A percentile compares a stretch with the other conserved stretches of the same genome.
Evolutionary conservation across 805 yeast genomes (phyloP).

Genomic region (Candida ficus): DNA sequence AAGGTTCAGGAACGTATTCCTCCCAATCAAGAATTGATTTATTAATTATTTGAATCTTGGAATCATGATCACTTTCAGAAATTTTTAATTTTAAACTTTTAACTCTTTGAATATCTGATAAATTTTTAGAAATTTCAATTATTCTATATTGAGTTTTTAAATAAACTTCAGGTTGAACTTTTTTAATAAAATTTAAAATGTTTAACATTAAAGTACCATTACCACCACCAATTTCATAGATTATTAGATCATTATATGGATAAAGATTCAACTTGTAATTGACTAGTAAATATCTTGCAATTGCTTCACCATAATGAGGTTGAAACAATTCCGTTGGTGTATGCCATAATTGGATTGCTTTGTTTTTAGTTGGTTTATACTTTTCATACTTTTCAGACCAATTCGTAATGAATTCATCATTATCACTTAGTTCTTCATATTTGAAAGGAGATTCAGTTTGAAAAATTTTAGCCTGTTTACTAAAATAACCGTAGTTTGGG

Average conservation of each 20-base stretch:
- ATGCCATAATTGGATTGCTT: slow-evolving; percentile 68
- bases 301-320: slow-evolving; percentile 80
- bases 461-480: slow-evolving; percentile 73
- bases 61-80: slow-evolving; percentile 39
- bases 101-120: slow-evolving; percentile 26
- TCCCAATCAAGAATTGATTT: slow-evolving; percentile 77
- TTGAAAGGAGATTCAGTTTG: slow-evolving; percentile 62
- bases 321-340: slow-evolving; percentile 84
- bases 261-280: slow-evolving; percentile 64
- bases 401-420: slow-evolving; percentile 62
- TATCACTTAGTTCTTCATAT: slow-evolving; percentile 49
- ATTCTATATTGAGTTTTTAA: slow-evolving; percentile 49
- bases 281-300: slow-evolving; percentile 73
- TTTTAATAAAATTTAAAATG: slow-evolving; percentile 57
- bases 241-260: slow-evolving; percentile 66
- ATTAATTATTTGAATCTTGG: slow-evolving; percentile 60
- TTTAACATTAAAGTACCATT: slow-evolving; percentile 82
- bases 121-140: slow-evolving; percentile 18
- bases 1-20: slow-evolving; percentile 51
- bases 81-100: slow-evolving; percentile 10
- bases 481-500: slow-evolving; percentile 77
- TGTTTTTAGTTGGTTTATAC: slow-evolving; percentile 34
- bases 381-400: slow-evolving; percentile 62
- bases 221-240: slow-evolving; percentile 89
- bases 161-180: slow-evolving; percentile 70